Percentiles rank a stretch among this genome's conserved stretches.
Evolutionary conservation across 768 basidiomycete species (phyloP).

Genomic region (Lactarius indigo): DNA sequence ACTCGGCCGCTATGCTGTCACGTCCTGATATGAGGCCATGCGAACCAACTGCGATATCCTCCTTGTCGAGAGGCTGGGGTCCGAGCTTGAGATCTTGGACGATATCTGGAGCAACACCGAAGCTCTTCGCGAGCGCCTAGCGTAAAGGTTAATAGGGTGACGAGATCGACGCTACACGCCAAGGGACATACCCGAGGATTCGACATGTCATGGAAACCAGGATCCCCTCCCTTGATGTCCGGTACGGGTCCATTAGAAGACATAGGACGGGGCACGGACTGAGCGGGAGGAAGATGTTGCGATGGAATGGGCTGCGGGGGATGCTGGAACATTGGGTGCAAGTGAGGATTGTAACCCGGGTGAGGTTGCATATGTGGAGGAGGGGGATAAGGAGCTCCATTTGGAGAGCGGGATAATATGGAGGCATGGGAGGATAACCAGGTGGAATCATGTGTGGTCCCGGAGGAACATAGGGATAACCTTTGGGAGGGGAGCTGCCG

Average conservation of each 20-base stretch:
- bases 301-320: slow-evolving; percentile 38
- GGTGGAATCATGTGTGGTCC: slow-evolving; percentile 41
- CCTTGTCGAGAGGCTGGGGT: slow-evolving; percentile 47
- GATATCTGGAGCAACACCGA: slow-evolving; percentile 72
- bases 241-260: slow-evolving; percentile 28
- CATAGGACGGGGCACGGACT: slow-evolving; percentile 31
- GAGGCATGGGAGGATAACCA: slow-evolving; percentile 47
- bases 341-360: slow-evolving; percentile 50
- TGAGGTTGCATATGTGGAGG: slow-evolving; percentile 41
- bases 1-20: slow-evolving; percentile 54
- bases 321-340: slow-evolving; percentile 59
- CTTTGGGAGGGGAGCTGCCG: slow-evolving; percentile 33
- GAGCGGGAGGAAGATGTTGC: slow-evolving; percentile 39
- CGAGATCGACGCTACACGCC: background rate
- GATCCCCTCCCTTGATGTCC: slow-evolving; percentile 71
- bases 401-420: slow-evolving; percentile 40
- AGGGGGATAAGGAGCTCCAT: slow-evolving; percentile 37
- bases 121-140: slow-evolving; percentile 69
- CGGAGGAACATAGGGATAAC: slow-evolving; percentile 35
- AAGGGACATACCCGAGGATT: slow-evolving; percentile 48
- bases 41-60: slow-evolving; percentile 77
- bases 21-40: slow-evolving; percentile 66
- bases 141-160: slow-evolving; percentile 18
- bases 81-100: slow-evolving; percentile 60
- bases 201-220: slow-evolving; percentile 75